A percentile compares a stretch with the other conserved stretches of the same genome.
Conservation (phyloP, 1,284 basidiomycete genomes). For the Boletellus dicymbophilus region DNA sequence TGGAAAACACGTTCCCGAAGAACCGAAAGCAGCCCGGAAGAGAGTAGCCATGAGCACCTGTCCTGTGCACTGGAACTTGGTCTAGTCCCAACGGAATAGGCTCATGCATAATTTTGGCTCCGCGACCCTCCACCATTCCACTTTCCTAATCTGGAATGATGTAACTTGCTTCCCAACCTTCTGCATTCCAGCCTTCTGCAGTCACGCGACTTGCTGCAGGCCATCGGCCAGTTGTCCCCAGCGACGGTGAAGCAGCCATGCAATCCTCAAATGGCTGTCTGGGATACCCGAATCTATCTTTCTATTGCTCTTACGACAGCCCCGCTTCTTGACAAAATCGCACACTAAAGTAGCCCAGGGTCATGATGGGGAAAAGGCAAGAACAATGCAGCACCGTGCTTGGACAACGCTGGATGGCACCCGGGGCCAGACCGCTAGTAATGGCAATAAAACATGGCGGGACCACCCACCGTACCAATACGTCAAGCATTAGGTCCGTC, state of each 20-base stretch:
- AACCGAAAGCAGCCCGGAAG: constrained; percentile 1
- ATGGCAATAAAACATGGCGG: background rate
- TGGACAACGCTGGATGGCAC: background rate
- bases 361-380: background rate
- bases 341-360: background rate
- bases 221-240: background rate
- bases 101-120: constrained; percentile 10
- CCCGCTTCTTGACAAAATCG: background rate
- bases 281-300: background rate
- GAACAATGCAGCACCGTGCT: background rate
- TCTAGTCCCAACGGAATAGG: background rate
- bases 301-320: background rate
- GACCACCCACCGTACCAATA: background rate
- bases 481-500: background rate
- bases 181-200: background rate
- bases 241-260: background rate
- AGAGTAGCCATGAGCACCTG: constrained; percentile 13
- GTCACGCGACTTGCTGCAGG: background rate
- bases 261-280: background rate
- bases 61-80: no score
- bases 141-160: constrained; percentile 16
- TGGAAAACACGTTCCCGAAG: background rate
- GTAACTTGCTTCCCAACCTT: background rate
- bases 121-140: constrained; percentile 13
- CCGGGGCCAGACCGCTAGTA: background rate